phyloP scores from a whole-genome alignment of 2,329 filamentous ascomycete genomes.

The Fusarium continuum region DNA sequence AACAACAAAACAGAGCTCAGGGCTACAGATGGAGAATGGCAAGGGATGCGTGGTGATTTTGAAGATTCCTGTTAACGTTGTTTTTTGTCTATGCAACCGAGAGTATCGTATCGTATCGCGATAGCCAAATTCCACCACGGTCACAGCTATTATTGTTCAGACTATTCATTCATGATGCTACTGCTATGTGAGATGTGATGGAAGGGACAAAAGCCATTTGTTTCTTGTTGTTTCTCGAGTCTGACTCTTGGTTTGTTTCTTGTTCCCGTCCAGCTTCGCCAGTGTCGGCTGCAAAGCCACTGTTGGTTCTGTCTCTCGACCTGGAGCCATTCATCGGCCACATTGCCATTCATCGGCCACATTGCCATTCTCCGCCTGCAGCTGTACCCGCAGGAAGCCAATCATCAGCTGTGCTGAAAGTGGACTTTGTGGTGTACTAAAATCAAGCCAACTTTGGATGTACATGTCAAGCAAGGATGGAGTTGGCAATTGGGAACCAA shows the following conservation, averaged over 20 bases:
- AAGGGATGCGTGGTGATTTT: conserved; percentile 18
- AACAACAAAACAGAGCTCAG: conserved; percentile 1
- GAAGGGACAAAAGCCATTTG: background rate
- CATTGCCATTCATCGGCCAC: conserved; percentile 11
- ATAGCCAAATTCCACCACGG: conserved; percentile 17
- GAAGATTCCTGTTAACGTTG: conserved; percentile 12
- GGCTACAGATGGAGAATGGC: conserved; percentile 10
- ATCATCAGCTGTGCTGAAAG: background rate
- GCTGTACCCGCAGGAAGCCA: background rate
- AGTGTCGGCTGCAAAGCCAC: background rate
- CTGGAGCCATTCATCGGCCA: conserved; percentile 17
- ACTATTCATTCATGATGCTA: background rate
- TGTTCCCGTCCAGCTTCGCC: no score
- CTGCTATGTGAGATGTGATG: background rate
- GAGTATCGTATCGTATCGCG: conserved; percentile 10
- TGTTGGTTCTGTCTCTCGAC: conserved; percentile 9
- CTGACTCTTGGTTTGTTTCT: background rate
- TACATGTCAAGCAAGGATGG: background rate
- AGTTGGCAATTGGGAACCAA: background rate
- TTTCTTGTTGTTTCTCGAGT: background rate
- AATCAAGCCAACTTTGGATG: conserved; percentile 3
- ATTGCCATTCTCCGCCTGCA: background rate
- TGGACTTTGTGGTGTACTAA: background rate
- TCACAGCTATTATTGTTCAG: background rate
- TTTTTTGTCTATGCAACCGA: conserved; percentile 24